Evolutionary conservation across 1,284 basidiomycete genomes (phyloP).

Genomic region (Stygiomarasmius scandens): DNA sequence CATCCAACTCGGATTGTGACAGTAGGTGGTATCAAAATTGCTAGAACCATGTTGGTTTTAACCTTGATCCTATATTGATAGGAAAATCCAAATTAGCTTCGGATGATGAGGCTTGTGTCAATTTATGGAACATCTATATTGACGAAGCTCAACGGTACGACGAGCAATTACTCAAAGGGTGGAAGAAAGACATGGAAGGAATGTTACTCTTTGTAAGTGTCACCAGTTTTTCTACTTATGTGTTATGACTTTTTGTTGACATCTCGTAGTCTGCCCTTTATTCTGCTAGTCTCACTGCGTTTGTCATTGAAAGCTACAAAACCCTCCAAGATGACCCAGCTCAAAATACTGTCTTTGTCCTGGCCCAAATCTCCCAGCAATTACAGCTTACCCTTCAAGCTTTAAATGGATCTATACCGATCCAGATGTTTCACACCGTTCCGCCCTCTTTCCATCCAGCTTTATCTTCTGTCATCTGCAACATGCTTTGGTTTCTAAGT

Average conservation of each 20-base stretch:
- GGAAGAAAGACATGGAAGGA: conserved; percentile 11
- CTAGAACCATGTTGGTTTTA: too few relatives aligned
- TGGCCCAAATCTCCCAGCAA: conserved; percentile 10
- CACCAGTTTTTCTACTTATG: neutral
- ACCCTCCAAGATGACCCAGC: conserved; percentile 2
- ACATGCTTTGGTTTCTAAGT: conserved; percentile 13
- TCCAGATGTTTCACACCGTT: too few relatives aligned
- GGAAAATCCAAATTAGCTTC: too few relatives aligned
- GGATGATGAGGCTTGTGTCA: conserved; percentile 3
- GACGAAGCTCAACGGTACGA: conserved; percentile 14
- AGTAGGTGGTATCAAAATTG: too few relatives aligned
- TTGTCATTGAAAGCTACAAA: conserved; percentile 14
- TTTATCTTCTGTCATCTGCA: neutral
- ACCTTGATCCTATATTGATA: too few relatives aligned
- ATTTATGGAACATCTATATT: conserved; percentile 11
- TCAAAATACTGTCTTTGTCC: conserved; percentile 3
- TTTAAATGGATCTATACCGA: neutral
- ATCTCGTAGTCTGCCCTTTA: conserved; percentile 13
- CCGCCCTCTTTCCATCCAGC: neutral
- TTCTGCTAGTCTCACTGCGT: conserved; percentile 15
- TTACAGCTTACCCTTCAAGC: neutral
- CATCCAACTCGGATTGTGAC: too few relatives aligned
- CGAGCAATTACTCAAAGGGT: conserved; percentile 5
- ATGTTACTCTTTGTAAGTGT: conserved; percentile 10
- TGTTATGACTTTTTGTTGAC: neutral